These are phyloP conservation scores for Strigomonas culicis DNA, from an alignment of 208 protist genomes.

Conservation along the genomic window DNA sequence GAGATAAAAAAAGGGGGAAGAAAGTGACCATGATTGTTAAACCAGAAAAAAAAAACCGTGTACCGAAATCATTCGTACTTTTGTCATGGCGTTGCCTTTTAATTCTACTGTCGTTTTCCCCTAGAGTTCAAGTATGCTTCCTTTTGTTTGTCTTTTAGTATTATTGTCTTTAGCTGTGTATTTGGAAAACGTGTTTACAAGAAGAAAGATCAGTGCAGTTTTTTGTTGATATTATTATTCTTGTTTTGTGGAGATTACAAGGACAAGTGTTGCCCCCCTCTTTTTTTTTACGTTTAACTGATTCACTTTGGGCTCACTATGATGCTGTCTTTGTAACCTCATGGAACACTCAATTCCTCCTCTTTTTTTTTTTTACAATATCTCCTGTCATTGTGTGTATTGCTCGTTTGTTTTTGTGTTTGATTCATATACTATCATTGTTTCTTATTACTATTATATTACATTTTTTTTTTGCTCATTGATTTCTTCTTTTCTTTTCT, in stretches of 20 bases:
- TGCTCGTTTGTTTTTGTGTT: slow-evolving; percentile 5
- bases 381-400: not conserved
- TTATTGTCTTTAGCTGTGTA: too few species aligned
- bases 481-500: slow-evolving; percentile 18
- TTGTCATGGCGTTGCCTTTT: too few species aligned
- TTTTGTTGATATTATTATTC: slow-evolving; percentile 4
- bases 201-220: not conserved
- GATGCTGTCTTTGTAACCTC: not conserved
- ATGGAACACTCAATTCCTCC: not conserved
- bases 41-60: not conserved
- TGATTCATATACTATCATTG: not conserved
- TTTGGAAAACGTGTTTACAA: too few species aligned
- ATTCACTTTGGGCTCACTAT: not conserved
- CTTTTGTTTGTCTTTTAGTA: too few species aligned
- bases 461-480: slow-evolving; percentile 13
- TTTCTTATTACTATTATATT: slow-evolving; percentile 4
- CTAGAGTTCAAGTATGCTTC: too few species aligned
- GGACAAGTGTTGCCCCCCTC: not conserved
- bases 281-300: not conserved
- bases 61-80: not conserved
- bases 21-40: not conserved
- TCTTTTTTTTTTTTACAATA: slow-evolving; percentile 4
- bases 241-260: not conserved
- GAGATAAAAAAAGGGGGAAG: not conserved
- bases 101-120: too few species aligned